phyloP scores from a whole-genome alignment of 1,284 basidiomycete species.

The Singerocomus inundabilis region DNA sequence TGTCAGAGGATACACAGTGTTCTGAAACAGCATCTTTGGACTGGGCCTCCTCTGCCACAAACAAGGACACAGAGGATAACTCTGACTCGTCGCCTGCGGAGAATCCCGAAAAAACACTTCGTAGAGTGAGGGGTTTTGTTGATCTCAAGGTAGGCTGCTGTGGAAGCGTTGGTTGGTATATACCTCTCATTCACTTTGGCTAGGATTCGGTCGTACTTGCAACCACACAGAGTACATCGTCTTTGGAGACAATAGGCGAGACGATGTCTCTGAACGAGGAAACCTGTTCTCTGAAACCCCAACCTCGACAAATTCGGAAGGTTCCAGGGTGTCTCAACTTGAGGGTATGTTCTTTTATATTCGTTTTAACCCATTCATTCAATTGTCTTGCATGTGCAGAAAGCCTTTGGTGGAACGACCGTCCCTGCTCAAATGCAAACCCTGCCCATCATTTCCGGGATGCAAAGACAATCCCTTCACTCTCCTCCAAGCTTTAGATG shows the following conservation, averaged over 20 bases:
- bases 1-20: neutral
- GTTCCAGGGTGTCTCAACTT: too few relatives aligned
- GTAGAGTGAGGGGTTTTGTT: neutral
- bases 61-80: too few relatives aligned
- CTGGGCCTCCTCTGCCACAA: neutral
- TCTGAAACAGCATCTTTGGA: neutral
- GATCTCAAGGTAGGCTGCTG: constrained; percentile 1
- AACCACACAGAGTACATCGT: too few relatives aligned
- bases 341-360: neutral
- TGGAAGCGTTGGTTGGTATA: too few relatives aligned
- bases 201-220: too few relatives aligned
- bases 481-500: neutral
- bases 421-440: neutral
- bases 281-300: too few relatives aligned
- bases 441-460: neutral
- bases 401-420: neutral
- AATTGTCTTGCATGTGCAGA: neutral
- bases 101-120: neutral
- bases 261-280: too few relatives aligned
- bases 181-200: too few relatives aligned
- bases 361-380: too few relatives aligned
- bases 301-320: too few relatives aligned
- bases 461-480: neutral
- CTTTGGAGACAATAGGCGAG: too few relatives aligned
- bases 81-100: neutral